A percentile compares a stretch with the other conserved stretches of the same genome.
Evolutionary conservation across 2,329 filamentous ascomycete species (phyloP).

Genomic region (Canariomyces notabilis): DNA sequence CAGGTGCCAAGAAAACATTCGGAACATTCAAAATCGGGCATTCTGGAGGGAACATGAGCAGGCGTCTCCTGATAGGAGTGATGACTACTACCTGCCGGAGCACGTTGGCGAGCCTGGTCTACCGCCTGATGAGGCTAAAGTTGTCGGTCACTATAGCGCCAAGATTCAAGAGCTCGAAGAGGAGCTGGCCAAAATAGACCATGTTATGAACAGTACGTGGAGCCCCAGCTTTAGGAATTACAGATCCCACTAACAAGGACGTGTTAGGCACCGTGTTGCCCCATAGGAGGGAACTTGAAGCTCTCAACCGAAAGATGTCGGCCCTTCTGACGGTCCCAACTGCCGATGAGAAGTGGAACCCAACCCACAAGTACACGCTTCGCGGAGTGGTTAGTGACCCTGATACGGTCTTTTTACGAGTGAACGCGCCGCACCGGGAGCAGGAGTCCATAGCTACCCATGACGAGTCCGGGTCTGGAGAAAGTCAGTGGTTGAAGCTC

Average conservation of each 20-base stretch:
- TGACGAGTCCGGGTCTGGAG: conserved; percentile 9
- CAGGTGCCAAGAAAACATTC: conserved; percentile 13
- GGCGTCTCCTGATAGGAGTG: neutral
- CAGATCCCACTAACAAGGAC: neutral
- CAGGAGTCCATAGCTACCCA: conserved; percentile 6
- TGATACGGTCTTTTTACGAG: conserved; percentile 28
- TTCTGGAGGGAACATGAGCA: conserved; percentile 21
- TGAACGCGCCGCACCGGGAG: conserved; percentile 21
- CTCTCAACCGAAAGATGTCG: conserved; percentile 1
- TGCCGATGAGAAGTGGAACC: conserved; percentile 22
- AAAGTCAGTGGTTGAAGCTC: conserved; percentile 31
- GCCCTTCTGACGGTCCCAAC: conserved; percentile 23
- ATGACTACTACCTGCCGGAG: conserved; percentile 19
- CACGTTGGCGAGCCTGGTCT: conserved; percentile 12
- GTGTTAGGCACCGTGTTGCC: conserved; percentile 8
- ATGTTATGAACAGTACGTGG: conserved; percentile 17
- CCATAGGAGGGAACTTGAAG: conserved; percentile 4
- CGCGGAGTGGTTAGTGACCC: conserved; percentile 28
- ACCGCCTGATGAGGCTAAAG: conserved; percentile 14
- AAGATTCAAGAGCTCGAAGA: conserved; percentile 14
- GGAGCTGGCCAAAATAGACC: conserved; percentile 13
- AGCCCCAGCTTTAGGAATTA: no score
- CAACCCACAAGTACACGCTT: conserved; percentile 28
- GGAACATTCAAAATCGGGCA: conserved; percentile 14
- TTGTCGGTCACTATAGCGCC: conserved; percentile 16